phyloP scores from a whole-genome alignment of 805 yeast species.

The Candida insectorum region DNA sequence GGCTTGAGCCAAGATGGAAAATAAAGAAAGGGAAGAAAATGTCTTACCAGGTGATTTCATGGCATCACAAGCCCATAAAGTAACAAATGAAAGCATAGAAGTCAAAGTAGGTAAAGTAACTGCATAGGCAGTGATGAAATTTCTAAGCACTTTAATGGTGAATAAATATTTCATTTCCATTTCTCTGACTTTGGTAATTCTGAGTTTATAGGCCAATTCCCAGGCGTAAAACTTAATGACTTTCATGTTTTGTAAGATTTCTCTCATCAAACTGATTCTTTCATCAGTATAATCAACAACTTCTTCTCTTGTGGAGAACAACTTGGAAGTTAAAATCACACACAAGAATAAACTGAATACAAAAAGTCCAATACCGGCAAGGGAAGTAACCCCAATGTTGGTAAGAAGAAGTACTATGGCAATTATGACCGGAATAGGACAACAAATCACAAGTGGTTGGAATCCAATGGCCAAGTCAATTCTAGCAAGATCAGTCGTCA shows the following conservation, averaged over 20 bases:
- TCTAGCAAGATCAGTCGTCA: conserved; percentile 42
- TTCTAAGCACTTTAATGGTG: conserved; percentile 40
- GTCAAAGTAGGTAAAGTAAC: conserved; percentile 41
- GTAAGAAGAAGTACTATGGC: conserved; percentile 33
- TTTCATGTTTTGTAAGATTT: conserved; percentile 38
- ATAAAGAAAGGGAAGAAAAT: conserved; percentile 42
- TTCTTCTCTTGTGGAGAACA: conserved; percentile 32
- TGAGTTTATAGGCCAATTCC: conserved; percentile 41
- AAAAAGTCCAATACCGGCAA: conserved; percentile 42
- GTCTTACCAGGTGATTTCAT: conserved; percentile 35
- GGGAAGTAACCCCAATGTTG: conserved; percentile 37
- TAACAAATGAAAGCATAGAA: conserved; percentile 44
- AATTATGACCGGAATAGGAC: conserved; percentile 41
- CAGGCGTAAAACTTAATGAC: conserved; percentile 45
- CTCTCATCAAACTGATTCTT: conserved; percentile 41
- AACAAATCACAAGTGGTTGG: conserved; percentile 40
- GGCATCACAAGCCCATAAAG: conserved; percentile 44
- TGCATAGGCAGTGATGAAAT: conserved; percentile 42
- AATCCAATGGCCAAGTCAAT: conserved; percentile 43
- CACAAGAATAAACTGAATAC: conserved; percentile 31
- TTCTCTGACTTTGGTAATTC: conserved; percentile 32
- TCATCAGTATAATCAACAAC: conserved; percentile 39
- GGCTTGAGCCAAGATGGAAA: conserved; percentile 41
- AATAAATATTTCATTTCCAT: conserved; percentile 39
- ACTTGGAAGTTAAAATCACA: conserved; percentile 30